A percentile compares a stretch with the other conserved stretches of the same genome.
Conservation (phyloP, 2,329 filamentous ascomycete species). For the Ceratocystis ficicola region DNA sequence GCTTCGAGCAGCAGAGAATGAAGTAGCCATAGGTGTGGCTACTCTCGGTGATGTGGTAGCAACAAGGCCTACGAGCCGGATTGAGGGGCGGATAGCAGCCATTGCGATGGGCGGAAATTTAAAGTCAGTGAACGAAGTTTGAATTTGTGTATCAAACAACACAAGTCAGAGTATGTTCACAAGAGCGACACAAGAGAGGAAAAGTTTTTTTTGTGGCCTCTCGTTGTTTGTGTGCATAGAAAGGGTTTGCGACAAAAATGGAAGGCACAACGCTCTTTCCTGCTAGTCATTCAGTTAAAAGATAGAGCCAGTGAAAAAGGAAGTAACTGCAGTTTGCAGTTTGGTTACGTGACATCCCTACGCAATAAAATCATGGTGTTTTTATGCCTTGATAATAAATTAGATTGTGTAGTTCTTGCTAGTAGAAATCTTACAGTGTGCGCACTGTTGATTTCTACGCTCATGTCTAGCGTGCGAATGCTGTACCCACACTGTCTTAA, state of each 20-base stretch:
- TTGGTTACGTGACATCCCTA: background rate
- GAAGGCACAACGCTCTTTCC: background rate
- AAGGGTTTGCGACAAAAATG: background rate
- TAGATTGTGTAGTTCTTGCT: background rate
- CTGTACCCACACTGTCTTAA: constrained; percentile 9
- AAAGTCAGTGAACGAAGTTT: background rate
- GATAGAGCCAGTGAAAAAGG: background rate
- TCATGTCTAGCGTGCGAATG: background rate
- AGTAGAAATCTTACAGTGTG: constrained; percentile 4
- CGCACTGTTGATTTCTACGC: background rate
- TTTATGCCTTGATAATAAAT: background rate
- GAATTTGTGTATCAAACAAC: background rate
- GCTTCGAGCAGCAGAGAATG: constrained; percentile 26
- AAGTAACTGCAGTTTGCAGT: background rate
- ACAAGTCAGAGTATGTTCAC: background rate
- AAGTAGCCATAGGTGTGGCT: constrained; percentile 12
- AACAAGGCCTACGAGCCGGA: background rate
- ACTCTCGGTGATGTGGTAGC: background rate
- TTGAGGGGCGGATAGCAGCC: background rate
- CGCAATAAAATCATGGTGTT: background rate
- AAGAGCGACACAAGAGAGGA: background rate
- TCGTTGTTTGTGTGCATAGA: background rate
- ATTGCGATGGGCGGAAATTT: background rate
- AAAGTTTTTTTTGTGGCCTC: background rate
- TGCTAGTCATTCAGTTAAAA: background rate